Base-by-base conservation (phyloP, 129 eudicot species). In the Erigeron canadensis region DNA sequence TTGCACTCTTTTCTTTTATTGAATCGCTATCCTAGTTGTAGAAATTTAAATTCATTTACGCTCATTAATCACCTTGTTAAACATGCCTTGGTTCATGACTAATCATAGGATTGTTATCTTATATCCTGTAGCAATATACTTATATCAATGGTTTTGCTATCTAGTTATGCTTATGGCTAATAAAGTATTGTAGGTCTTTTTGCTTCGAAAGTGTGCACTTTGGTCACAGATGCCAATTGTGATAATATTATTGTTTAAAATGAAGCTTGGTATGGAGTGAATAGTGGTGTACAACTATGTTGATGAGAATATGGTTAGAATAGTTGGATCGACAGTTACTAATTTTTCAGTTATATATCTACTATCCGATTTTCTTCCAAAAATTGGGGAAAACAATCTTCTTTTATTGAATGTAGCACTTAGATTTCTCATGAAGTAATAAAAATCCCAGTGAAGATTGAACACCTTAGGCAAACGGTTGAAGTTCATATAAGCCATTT, bases 1-100 rank as follows among this genome's bases (percentile, higher is more conserved):
- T 72, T 72, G 76, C 0, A 46, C 22, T 59, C 45, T 50, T 19
- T 16, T 51, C 40, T 4, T 71, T 21, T 57, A 19, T 58, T 58
- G 8, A 56, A 56, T 43, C 41, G 11, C 28, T 16, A 5, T 64
- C 8, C 16, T 65, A 65, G 38, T 43, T 65, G n/a, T 65, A 42
- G 50, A 12, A 2, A 15, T n/a, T 2, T 2, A 41, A 39, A 64
- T 7, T 65, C 16, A 65, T 9, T 17, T 53, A 21, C 10, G 18
- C 22, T 6, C 58, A 16, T 5, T 53, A 53, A 21, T 63, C 39
- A 18, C 21, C 68, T 37, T 63, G 46, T 37, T 57, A 37, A 57
- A 57, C 63, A 21, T 57, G 16, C 40, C 6, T 22, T 16, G 16
- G 63, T 57, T n/a, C 23, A 21, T 22, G n/a, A 21, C 23, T 38